Percentiles rank a stretch among this genome's conserved stretches.
phyloP scores from a whole-genome alignment of 75 land plant species.

The Sequoia sempervirens region DNA sequence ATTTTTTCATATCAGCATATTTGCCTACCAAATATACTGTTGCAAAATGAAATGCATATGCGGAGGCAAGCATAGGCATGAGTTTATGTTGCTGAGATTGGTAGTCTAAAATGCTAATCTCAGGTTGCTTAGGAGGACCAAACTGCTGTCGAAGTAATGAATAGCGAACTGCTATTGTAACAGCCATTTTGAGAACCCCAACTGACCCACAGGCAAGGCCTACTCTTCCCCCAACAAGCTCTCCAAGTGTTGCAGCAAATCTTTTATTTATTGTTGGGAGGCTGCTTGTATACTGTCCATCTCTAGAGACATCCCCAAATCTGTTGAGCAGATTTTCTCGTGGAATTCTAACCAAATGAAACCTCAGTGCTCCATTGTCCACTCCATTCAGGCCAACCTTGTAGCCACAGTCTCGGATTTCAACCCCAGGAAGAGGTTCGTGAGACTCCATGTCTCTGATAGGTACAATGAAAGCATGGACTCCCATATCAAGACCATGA shows the following conservation, averaged over 20 bases:
- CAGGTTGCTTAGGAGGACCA: slow-evolving; percentile 94
- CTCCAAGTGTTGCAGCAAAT: slow-evolving; percentile 96
- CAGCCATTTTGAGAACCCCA: slow-evolving; percentile 74
- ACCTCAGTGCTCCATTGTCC: slow-evolving; percentile 89
- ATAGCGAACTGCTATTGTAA: slow-evolving; percentile 82
- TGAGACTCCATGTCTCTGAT: slow-evolving; percentile 82
- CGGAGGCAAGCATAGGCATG: slow-evolving; percentile 94
- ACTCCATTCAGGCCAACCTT: slow-evolving; percentile 97
- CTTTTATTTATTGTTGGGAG: slow-evolving; percentile 84
- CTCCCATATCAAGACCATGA: slow-evolving; percentile 75
- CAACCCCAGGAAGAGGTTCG: slow-evolving; percentile 77
- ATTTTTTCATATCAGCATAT: slow-evolving; percentile 88
- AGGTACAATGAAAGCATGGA: slow-evolving; percentile 97
- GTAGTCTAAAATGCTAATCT: slow-evolving; percentile 86
- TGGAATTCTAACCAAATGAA: slow-evolving; percentile 77
- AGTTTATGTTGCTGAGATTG: slow-evolving; percentile 97
- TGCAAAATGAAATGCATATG: slow-evolving; percentile 96
- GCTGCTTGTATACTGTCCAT: slow-evolving; percentile 83
- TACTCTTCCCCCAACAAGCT: slow-evolving; percentile 97
- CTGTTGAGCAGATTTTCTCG: slow-evolving; percentile 90
- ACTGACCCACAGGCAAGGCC: slow-evolving; percentile 86
- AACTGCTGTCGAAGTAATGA: slow-evolving; percentile 91
- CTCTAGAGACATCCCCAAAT: slow-evolving; percentile 95
- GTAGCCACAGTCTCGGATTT: slow-evolving; percentile 94
- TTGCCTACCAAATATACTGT: slow-evolving; percentile 63